Evolutionary conservation across 148 eudicot species (phyloP), one percentile per base, ranked within the genome.

Genomic region (Beta vulgaris): DNA sequence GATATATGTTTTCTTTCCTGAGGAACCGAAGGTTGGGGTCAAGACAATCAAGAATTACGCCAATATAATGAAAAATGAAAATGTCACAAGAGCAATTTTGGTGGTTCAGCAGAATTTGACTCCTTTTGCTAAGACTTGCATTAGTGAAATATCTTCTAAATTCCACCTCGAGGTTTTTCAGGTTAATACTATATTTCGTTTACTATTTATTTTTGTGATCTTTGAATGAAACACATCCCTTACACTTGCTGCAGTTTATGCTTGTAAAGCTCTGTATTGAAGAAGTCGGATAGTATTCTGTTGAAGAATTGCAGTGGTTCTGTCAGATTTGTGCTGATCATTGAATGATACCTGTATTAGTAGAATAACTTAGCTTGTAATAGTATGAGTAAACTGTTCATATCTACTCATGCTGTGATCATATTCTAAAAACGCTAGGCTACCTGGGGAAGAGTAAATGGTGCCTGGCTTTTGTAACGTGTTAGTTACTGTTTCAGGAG

Each of bases 1-100:
- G 95, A 90, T 93, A 48, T 93, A 82, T 73, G 87, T 90, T 18
- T 93, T 91, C 87, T 93, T 85, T 53, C 97, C 97, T 4, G 91
- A 93, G 55, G 97, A 91, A 39, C 76, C 72, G 8, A 93, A 93
- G 84, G 98, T 93, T 80, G 98, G 98, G 74, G 95, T 91, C 18
- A 91, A 91, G 82, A 91, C 94, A 48, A 88, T 91, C 74, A 91
- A 93, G 90, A 87, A 83, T 53, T 91, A 87, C 58, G 84, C 87
- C 23, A 85, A 82, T 66, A 89, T 91, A 19, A 93, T 93, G 98
- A 91, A 91, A 81, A 78, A 84, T 6, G 97, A 93, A 71, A 86
- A 84, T 75, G 98, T 93, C 68, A 74, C 80, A 46, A 80, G 92
- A 63, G 97, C 94, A 57, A 87, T 93, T 57, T 80, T 93, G 83